Conservation (phyloP, 129 eudicot species). For the Chrysanthemum seticuspe region DNA sequence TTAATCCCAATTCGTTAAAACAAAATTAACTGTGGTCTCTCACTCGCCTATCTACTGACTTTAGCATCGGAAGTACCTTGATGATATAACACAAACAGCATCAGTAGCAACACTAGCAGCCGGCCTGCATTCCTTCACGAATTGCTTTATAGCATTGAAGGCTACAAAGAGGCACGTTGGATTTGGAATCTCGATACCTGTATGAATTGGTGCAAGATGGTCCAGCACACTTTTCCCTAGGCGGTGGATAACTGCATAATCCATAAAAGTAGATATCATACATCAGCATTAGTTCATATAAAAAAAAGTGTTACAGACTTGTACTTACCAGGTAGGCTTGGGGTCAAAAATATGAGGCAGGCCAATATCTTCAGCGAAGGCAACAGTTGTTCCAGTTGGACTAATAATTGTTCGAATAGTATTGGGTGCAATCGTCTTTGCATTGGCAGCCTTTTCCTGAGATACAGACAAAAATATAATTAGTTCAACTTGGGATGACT, state of each 20-base stretch:
- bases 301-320: not conserved
- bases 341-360: slow-evolving; percentile 69
- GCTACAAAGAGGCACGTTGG: slow-evolving; percentile 93
- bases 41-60: slow-evolving; percentile 28
- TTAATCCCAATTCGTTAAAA: slow-evolving; percentile 19
- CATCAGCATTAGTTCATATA: slow-evolving; percentile 9
- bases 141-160: slow-evolving; percentile 94
- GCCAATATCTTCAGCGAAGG: slow-evolving; percentile 79
- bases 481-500: not conserved
- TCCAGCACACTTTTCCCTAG: slow-evolving; percentile 92
- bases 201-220: slow-evolving; percentile 81
- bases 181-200: slow-evolving; percentile 86
- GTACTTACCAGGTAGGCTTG: slow-evolving; percentile 55
- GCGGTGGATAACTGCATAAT: slow-evolving; percentile 77
- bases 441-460: slow-evolving; percentile 81
- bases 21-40: slow-evolving; percentile 26
- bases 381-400: slow-evolving; percentile 77
- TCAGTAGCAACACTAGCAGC: slow-evolving; percentile 36
- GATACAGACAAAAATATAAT: not conserved
- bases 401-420: slow-evolving; percentile 68
- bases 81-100: not conserved
- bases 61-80: slow-evolving; percentile 25
- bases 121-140: slow-evolving; percentile 41
- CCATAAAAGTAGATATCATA: not conserved
- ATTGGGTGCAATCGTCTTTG: slow-evolving; percentile 50